Evolutionary conservation across 179 eudicot species (phyloP), one percentile per base, ranked within the genome.

Genomic region (Spergularia azorica): DNA sequence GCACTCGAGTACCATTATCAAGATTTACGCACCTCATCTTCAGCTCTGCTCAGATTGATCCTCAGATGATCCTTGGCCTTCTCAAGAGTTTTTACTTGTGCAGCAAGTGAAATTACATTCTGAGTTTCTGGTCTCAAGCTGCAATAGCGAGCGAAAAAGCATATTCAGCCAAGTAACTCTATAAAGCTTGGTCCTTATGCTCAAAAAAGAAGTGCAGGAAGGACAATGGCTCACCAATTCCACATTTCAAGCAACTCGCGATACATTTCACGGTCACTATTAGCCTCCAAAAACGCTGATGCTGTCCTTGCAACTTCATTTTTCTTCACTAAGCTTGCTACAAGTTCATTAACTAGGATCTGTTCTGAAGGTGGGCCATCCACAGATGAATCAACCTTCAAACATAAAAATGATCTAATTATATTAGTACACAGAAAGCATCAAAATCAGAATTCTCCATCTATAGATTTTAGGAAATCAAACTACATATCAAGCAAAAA

Each of bases 31-130:
- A 90, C 99, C 99, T 95, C 99, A 74, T 90, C 98, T 85, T 95
- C 99, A 11, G 99, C 98, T 84, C 79, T 86, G 75, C 74, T 73
- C 63, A 95, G 96, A 85, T 95, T 95, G 58, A 86, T 74, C 79
- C 84, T 85, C 38, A 95, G 63, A 77, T 89, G 89, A 17, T 93
- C 97, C 79, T 95, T 91, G 50, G 89, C 99, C 70, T 86, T 88
- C 75, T 90, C 83, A 65, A 93, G 74, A 12, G 67, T 76, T 68
- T 82, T 84, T 16, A 78, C 79, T 70, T 85, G 86, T 63, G 95
- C 88, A 26, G 86, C 95, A 71, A 95, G 75, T 20, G 91, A 86
- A 61, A 95, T 70, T 67, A 90, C 76, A 46, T 88, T 87, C 81
- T 67, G 88, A n/a, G 95, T 89, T 43, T 82, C 84, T 36, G 96